Conservation (phyloP, 257 asterid species). For the Vinca minor region DNA sequence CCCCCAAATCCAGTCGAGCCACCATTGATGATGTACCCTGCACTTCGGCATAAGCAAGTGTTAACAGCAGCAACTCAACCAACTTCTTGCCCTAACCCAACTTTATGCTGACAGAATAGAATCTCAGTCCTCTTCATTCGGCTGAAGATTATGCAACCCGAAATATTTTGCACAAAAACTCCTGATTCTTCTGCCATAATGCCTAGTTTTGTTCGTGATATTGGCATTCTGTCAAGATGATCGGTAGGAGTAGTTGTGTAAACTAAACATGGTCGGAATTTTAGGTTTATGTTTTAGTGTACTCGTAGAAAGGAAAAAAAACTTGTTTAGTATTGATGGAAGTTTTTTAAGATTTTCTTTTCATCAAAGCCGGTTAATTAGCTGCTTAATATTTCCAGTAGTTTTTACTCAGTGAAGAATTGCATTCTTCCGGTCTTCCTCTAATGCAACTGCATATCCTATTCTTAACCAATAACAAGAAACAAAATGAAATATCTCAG, state of each 20-base stretch:
- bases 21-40: conserved; percentile 36
- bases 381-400: background rate
- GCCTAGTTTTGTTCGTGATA: background rate
- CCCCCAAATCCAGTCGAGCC: conserved; percentile 13
- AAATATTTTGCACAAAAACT: background rate
- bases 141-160: background rate
- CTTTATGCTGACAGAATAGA: background rate
- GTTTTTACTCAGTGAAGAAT: background rate
- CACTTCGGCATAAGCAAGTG: conserved; percentile 37
- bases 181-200: background rate
- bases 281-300: background rate
- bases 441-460: background rate
- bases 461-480: too few relatives aligned
- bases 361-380: too few relatives aligned
- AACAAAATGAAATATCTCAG: too few relatives aligned
- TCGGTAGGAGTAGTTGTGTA: background rate
- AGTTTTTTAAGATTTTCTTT: too few relatives aligned
- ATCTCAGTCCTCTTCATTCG: background rate
- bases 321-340: background rate
- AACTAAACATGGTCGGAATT: background rate
- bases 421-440: background rate
- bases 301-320: background rate
- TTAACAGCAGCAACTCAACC: background rate
- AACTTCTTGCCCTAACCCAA: background rate
- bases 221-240: background rate